Evolutionary conservation across 345 rosid species (phyloP).

Genomic region (Sisymbrium irio): DNA sequence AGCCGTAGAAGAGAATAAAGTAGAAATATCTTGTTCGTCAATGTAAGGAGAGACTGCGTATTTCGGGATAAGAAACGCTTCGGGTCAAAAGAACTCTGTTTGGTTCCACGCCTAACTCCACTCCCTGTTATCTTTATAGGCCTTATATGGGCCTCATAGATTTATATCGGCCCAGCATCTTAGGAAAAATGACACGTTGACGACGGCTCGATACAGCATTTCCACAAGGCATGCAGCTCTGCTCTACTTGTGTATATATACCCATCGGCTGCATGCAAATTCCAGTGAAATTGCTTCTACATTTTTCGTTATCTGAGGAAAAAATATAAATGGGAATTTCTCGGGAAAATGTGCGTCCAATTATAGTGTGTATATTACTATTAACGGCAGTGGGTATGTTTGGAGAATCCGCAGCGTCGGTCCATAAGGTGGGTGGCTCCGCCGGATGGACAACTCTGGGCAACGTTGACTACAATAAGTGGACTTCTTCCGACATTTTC

Average conservation of each 20-base stretch:
- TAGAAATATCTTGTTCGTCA: background rate
- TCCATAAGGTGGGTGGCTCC: background rate
- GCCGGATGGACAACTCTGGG: background rate
- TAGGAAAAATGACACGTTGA: background rate
- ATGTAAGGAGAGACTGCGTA: background rate
- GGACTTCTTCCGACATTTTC: background rate
- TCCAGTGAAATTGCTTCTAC: too few relatives aligned
- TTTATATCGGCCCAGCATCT: background rate
- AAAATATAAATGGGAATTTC: background rate
- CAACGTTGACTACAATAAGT: background rate
- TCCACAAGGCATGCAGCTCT: too few relatives aligned
- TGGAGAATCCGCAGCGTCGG: background rate
- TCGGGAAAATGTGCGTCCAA: background rate
- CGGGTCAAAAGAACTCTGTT: background rate
- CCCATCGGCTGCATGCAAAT: background rate
- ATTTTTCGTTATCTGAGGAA: too few relatives aligned
- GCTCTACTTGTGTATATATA: background rate
- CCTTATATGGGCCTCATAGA: background rate
- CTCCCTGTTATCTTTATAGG: background rate
- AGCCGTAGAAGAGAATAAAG: background rate
- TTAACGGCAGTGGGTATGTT: background rate
- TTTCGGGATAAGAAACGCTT: conserved; percentile 21
- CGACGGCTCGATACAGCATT: background rate
- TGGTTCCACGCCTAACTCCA: background rate
- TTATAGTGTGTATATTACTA: background rate